These are phyloP conservation scores for Phytophthora crassamura DNA, from an alignment of 352 stramenopile genomes.

Conservation along the genomic window DNA sequence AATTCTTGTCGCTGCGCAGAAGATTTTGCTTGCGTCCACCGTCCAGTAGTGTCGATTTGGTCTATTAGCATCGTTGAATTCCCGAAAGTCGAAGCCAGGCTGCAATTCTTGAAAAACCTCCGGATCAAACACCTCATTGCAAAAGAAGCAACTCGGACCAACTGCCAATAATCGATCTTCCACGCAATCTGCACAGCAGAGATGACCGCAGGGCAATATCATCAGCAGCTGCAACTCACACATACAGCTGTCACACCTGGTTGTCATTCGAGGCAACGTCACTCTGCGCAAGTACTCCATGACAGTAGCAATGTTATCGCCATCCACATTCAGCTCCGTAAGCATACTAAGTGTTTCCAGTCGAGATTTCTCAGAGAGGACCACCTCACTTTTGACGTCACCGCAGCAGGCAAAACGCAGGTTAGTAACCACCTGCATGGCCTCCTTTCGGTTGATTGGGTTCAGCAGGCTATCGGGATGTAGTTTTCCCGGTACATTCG, in stretches of 20 bases:
- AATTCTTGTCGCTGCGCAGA: slow-evolving; percentile 62
- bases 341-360: slow-evolving; percentile 61
- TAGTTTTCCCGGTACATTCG: slow-evolving; percentile 44
- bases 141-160: slow-evolving; percentile 56
- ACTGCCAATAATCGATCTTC: slow-evolving; percentile 55
- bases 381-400: slow-evolving; percentile 39
- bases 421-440: slow-evolving; percentile 51
- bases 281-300: slow-evolving; percentile 54
- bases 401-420: slow-evolving; percentile 53
- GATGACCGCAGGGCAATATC: slow-evolving; percentile 88
- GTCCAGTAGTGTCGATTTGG: slow-evolving; percentile 26
- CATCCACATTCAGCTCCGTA: slow-evolving; percentile 32
- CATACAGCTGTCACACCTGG: slow-evolving; percentile 70
- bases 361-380: slow-evolving; percentile 37
- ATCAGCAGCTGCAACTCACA: slow-evolving; percentile 83
- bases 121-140: slow-evolving; percentile 60
- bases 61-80: slow-evolving; percentile 25
- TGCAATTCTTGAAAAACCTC: slow-evolving; percentile 89
- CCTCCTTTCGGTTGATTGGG: slow-evolving; percentile 58
- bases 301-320: slow-evolving; percentile 35
- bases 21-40: slow-evolving; percentile 62
- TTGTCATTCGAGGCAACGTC: slow-evolving; percentile 35
- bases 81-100: slow-evolving; percentile 71
- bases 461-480: slow-evolving; percentile 74
- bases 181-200: slow-evolving; percentile 92